Conservation (phyloP, 78 protist species). For the Dictyostelium discoideum region DNA sequence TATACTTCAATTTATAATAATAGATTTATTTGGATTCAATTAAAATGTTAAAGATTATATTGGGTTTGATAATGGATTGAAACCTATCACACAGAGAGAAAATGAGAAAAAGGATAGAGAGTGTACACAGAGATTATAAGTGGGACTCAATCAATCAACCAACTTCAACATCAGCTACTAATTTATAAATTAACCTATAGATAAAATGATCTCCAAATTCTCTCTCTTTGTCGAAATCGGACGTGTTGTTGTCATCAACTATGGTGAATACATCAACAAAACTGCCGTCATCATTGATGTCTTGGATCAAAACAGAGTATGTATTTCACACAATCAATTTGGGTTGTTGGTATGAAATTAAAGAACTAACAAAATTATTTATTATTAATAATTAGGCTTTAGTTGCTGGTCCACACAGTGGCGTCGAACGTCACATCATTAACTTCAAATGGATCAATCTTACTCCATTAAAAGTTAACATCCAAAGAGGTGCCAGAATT, state of each 20-base stretch:
- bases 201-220: conserved; percentile 58
- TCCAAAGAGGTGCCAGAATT: conserved; percentile 77
- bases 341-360: no score
- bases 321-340: neutral
- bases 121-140: no score
- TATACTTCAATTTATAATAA: no score
- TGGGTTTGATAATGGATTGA: no score
- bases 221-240: conserved; percentile 71
- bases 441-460: conserved; percentile 71
- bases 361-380: no score
- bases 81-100: no score
- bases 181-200: neutral
- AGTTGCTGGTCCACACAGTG: conserved; percentile 77
- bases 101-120: no score
- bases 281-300: conserved; percentile 82
- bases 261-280: conserved; percentile 72
- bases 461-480: conserved; percentile 30
- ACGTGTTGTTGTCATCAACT: conserved; percentile 79
- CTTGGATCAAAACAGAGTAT: conserved; percentile 82
- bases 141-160: no score
- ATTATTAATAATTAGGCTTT: no score
- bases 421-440: conserved; percentile 70
- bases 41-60: no score
- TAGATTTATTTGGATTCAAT: no score
- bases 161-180: no score